Percentiles rank a stretch among this genome's conserved stretches.
These are phyloP conservation scores for Coniochaeta pulveracea DNA, from an alignment of 2,329 filamentous ascomycete species.

Conservation along the genomic window DNA sequence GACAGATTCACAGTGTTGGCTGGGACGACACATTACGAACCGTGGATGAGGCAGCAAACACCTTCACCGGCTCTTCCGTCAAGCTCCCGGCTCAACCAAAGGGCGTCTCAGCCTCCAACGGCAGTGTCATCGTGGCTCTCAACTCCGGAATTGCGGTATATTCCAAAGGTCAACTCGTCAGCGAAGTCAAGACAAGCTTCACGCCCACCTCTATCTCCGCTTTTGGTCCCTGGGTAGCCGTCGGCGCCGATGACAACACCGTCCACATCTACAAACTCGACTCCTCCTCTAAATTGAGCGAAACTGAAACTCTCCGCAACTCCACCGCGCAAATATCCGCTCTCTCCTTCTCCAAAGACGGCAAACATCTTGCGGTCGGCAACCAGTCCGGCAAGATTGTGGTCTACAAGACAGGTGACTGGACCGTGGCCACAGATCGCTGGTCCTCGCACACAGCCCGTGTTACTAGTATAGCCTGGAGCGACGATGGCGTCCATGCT, in stretches of 20 bases:
- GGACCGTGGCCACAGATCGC: constrained; percentile 67
- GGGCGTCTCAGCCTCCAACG: constrained; percentile 46
- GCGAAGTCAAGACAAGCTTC: constrained; percentile 47
- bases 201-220: constrained; percentile 64
- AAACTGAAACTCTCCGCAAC: constrained; percentile 48
- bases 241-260: constrained; percentile 62
- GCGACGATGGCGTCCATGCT: constrained; percentile 62
- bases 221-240: constrained; percentile 54
- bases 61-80: constrained; percentile 57
- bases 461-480: constrained; percentile 59
- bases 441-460: constrained; percentile 52
- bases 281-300: constrained; percentile 41
- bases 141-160: constrained; percentile 38
- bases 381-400: constrained; percentile 79
- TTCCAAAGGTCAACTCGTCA: constrained; percentile 49
- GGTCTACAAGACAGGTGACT: constrained; percentile 56
- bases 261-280: constrained; percentile 63
- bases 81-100: constrained; percentile 74
- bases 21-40: constrained; percentile 90
- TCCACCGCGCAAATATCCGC: constrained; percentile 64
- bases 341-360: constrained; percentile 72
- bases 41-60: constrained; percentile 62
- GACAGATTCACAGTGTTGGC: constrained; percentile 70
- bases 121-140: constrained; percentile 46
- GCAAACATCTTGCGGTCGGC: constrained; percentile 70